Evolutionary conservation across 495 filamentous ascomycete genomes (phyloP), one percentile per base, ranked within the genome.

Genomic region (Penicillium paradoxum): DNA sequence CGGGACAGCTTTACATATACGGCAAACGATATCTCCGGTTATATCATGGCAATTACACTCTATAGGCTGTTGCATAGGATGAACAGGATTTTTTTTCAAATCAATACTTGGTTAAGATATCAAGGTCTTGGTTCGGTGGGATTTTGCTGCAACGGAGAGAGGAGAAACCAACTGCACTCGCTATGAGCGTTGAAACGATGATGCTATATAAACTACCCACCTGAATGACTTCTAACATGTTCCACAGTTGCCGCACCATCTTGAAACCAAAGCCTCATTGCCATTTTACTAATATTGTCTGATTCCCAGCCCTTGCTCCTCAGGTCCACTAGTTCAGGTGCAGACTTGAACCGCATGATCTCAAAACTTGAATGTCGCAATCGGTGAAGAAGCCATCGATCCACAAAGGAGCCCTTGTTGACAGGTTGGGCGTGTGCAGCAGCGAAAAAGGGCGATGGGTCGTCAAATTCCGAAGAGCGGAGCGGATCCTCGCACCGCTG

Each of bases 321-420:
- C 17, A 68, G 32, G 8, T 49, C 37, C 6, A 60, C 36, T 11
- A 68, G 53, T 11, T 55, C 58, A 6, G 58, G 58, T 17, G 46
- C 44, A 15, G 60, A 60, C 21, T 69, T 64, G 4, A 67, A 56
- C 8, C 54, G 58, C 50, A 55, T 29, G 5, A 65, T 62, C n/a
- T 70, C 60, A 32, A 67, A 15, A 0, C 60, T 54, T 1, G 68
- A 73, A 21, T 59, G 61, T 13, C 62, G 55, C 10, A 73, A 49
- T 17, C 59, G 62, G 36, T 70, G 62, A 0, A 71, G 61, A 21
- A 70, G 59, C 67, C 70, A 70, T 38, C 56, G 57, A 34, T 66
- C 65, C 37, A 71, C 52, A 33, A 66, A 67, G 6, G 45, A 45
- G 7, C 45, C 29, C 6, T 58, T 54, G 15, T 57, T 51, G 17